Evolutionary conservation across 2,329 filamentous ascomycete species (phyloP).

Genomic region (Aureobasidium leucospermi): DNA sequence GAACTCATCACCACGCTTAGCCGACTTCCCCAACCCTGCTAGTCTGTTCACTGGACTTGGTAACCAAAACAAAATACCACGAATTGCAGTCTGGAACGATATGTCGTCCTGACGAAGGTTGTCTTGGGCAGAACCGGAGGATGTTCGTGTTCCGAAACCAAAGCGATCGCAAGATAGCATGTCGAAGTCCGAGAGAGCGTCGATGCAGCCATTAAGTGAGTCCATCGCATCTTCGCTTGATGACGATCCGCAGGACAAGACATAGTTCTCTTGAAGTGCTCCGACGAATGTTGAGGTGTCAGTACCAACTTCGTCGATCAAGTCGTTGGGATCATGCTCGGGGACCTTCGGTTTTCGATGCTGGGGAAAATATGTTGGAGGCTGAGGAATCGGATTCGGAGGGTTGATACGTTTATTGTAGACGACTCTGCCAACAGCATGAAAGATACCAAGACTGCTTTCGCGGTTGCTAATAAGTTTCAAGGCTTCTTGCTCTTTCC

Average conservation of each 20-base stretch:
- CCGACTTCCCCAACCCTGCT: conserved; percentile 30
- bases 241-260: conserved; percentile 66
- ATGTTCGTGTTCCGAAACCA: conserved; percentile 47
- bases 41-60: conserved; percentile 72
- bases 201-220: conserved; percentile 76
- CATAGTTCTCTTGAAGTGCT: conserved; percentile 88
- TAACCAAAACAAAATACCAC: conserved; percentile 76
- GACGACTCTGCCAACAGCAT: conserved; percentile 89
- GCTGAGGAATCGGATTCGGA: conserved; percentile 34
- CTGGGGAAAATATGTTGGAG: conserved; percentile 40
- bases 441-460: conserved; percentile 86
- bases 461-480: conserved; percentile 80
- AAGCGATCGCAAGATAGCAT: conserved; percentile 71
- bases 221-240: conserved; percentile 60
- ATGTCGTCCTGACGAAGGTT: conserved; percentile 87
- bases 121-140: conserved; percentile 53
- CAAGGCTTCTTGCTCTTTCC: conserved; percentile 70
- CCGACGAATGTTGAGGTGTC: conserved; percentile 86
- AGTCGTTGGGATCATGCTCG: conserved; percentile 49
- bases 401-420: conserved; percentile 81
- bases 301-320: conserved; percentile 91
- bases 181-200: conserved; percentile 80
- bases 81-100: conserved; percentile 81
- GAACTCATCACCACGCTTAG: conserved; percentile 50
- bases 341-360: conserved; percentile 36